Evolutionary conservation across 768 basidiomycete genomes (phyloP), one percentile per base, ranked within the genome.

Genomic region (Boletus barrowsii): DNA sequence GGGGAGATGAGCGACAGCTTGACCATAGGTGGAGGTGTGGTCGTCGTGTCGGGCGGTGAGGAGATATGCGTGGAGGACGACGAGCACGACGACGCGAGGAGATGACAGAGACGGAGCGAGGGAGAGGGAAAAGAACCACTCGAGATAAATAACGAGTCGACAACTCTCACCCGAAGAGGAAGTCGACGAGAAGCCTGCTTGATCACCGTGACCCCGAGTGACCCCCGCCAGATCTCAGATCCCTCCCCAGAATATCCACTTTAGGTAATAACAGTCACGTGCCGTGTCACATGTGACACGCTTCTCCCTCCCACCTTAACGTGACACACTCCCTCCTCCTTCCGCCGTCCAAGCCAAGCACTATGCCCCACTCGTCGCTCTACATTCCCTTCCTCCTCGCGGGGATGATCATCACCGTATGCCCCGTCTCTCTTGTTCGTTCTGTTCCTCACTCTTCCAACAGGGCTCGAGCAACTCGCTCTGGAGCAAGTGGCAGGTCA

Each of bases 351-450:
- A n/a, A 9, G n/a, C n/a, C n/a, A n/a, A 1, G 8, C 13, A 29
- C 65, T 46, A 92, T 91, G 90, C 79, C 88, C 20, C 66, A 42
- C 47, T 75, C 82, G 61, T 79, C 83, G 22, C 66, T 84, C 58
- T 90, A 79, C 68, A 75, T 92, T 50, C 89, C 90, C 32, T 64
- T 88, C 65, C 88, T 98, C 68, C 84, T 98, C 17, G 84, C 77
- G 51, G 94, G 95, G 45, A 97, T 97, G 95, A 89, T 98, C 66
- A 72, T 94, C 55, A 96, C 90, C 17, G 91, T 88, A 55, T 22
- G 77, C 70, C 14, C 10, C 1, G 10, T 4, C 1, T 8, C 1
- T 24, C 2, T 15, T 9, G 9, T 1, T 7, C 3, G 14, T 35
- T 30, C 29, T 42, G 46, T 61, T 22, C 42, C 33, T 55, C 30